Conservation (phyloP, 108 stramenopile genomes). For the Ochromonas danica region DNA sequence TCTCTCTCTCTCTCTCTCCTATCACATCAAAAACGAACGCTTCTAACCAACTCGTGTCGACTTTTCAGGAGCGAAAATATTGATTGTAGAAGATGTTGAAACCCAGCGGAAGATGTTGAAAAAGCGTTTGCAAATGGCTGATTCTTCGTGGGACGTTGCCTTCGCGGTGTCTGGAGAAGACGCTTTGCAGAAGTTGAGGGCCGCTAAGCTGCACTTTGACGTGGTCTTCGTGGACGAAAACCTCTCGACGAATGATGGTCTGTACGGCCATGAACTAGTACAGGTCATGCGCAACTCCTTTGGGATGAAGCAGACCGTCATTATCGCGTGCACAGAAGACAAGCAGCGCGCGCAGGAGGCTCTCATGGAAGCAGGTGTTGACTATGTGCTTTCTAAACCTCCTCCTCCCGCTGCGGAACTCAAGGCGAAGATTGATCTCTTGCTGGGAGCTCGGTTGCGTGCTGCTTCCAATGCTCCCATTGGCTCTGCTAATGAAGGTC, state of each 20-base stretch:
- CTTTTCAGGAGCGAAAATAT: conserved; percentile 5
- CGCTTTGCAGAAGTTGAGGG: conserved; percentile 6
- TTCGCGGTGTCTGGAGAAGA: conserved; percentile 25
- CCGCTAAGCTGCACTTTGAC: neutral
- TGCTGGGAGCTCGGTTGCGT: neutral
- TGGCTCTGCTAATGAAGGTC: too few relatives aligned
- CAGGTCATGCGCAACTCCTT: neutral
- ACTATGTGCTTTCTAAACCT: conserved; percentile 6
- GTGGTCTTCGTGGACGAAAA: conserved; percentile 35
- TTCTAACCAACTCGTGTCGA: too few relatives aligned
- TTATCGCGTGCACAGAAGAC: conserved; percentile 24
- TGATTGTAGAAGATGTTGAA: conserved; percentile 8
- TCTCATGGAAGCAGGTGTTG: conserved; percentile 21
- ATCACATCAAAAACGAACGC: too few relatives aligned
- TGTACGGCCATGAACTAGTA: conserved; percentile 27
- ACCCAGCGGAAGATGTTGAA: conserved; percentile 23
- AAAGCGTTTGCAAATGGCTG: conserved; percentile 20
- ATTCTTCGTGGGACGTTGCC: conserved; percentile 1
- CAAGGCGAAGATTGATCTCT: neutral
- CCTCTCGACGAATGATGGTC: neutral
- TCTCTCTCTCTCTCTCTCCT: too few relatives aligned
- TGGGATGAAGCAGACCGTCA: neutral
- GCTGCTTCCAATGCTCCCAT: too few relatives aligned
- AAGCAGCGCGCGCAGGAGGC: neutral
- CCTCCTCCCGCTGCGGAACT: neutral